A percentile compares a stretch with the other conserved stretches of the same genome.
Evolutionary conservation across 805 yeast species (phyloP).

Genomic region (Kodamaea nitidulidarum): DNA sequence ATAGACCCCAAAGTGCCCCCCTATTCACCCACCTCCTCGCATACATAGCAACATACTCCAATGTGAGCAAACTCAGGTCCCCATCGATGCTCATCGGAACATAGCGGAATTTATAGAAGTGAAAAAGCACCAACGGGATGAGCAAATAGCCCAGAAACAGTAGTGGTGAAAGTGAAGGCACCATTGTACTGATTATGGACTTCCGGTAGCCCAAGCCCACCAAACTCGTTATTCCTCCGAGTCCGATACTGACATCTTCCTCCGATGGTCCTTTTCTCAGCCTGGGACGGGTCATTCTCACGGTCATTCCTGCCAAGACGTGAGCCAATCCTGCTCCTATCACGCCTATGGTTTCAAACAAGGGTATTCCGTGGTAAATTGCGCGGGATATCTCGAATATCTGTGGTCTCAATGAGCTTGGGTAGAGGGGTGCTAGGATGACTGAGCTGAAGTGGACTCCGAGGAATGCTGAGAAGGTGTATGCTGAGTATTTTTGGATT

Average conservation of each 20-base stretch:
- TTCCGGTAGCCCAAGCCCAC: slow-evolving; percentile 52
- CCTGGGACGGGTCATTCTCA: slow-evolving; percentile 28
- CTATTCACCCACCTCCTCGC: slow-evolving; percentile 26
- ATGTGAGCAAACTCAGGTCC: slow-evolving; percentile 53
- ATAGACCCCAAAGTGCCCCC: slow-evolving; percentile 29
- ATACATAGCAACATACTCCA: slow-evolving; percentile 47
- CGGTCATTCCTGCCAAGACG: slow-evolving; percentile 47
- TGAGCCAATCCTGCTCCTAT: slow-evolving; percentile 48
- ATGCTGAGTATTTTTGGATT: slow-evolving; percentile 58
- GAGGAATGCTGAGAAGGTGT: slow-evolving; percentile 52
- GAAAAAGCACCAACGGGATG: slow-evolving; percentile 42
- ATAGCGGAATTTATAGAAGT: slow-evolving; percentile 44
- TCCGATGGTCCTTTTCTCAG: background rate
- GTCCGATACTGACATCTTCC: slow-evolving; percentile 36
- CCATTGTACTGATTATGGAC: slow-evolving; percentile 38
- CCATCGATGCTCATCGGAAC: slow-evolving; percentile 58
- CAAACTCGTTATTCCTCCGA: slow-evolving; percentile 58
- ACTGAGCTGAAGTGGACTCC: slow-evolving; percentile 56
- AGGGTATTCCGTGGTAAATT: slow-evolving; percentile 50
- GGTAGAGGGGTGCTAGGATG: slow-evolving; percentile 46
- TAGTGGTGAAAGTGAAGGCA: slow-evolving; percentile 51
- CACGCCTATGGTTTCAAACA: slow-evolving; percentile 47
- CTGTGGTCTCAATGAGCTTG: slow-evolving; percentile 43
- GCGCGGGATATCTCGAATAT: slow-evolving; percentile 57
- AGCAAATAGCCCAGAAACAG: slow-evolving; percentile 58